A percentile compares a stretch with the other conserved stretches of the same genome.
Evolutionary conservation across 192 early-diverging fungal species (phyloP).

Genomic region (Coemansia umbellata): DNA sequence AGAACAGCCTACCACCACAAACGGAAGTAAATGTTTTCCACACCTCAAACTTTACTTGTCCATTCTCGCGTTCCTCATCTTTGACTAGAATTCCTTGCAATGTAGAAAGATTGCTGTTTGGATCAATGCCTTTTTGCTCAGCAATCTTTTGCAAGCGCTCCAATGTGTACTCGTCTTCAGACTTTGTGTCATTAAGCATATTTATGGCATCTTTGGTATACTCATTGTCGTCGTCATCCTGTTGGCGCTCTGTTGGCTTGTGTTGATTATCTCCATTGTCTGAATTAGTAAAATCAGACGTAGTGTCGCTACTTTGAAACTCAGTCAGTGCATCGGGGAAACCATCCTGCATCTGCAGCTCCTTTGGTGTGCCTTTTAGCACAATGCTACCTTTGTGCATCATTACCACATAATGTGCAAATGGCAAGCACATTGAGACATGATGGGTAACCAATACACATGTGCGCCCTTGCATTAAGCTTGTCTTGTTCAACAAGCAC

Average conservation of each 20-base stretch:
- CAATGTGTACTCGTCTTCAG: constrained; percentile 15
- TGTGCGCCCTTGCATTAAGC: constrained; percentile 68
- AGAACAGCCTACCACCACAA: constrained; percentile 57
- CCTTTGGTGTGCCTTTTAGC: constrained; percentile 47
- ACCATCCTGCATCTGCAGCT: constrained; percentile 45
- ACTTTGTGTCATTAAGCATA: not conserved
- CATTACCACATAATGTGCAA: constrained; percentile 54
- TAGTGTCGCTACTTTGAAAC: too few relatives aligned
- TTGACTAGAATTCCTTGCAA: constrained; percentile 59
- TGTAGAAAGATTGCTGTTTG: constrained; percentile 11
- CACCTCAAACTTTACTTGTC: constrained; percentile 61
- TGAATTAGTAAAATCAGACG: not conserved
- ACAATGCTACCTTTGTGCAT: constrained; percentile 59
- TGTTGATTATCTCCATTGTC: not conserved
- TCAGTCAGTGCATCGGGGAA: constrained; percentile 2
- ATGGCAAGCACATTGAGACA: constrained; percentile 57
- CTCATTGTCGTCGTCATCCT: not conserved
- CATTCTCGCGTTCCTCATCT: constrained; percentile 73
- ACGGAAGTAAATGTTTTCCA: constrained; percentile 69
- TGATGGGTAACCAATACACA: constrained; percentile 86
- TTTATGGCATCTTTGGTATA: not conserved
- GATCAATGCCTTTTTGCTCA: constrained; percentile 35
- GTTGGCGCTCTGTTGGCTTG: constrained; percentile 24
- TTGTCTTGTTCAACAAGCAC: constrained; percentile 58
- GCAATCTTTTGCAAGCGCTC: constrained; percentile 15